A percentile compares a stretch with the other conserved stretches of the same genome.
Conservation (phyloP, 202 grass and related monocot species). For the Panicum virgatum region DNA sequence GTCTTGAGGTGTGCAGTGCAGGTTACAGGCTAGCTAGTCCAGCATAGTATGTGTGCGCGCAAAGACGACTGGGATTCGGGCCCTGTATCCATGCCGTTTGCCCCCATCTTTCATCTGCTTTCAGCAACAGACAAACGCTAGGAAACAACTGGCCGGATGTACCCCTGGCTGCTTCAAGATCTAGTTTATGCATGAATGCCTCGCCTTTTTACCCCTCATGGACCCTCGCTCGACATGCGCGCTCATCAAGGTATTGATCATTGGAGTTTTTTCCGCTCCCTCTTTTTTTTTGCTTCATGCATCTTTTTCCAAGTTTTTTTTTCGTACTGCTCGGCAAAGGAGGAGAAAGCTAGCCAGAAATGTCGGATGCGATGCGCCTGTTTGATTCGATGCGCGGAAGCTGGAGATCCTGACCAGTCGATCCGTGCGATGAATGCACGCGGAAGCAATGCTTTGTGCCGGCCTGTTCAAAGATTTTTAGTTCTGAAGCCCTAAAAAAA, state of each 20-base stretch:
- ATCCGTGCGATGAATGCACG: background rate
- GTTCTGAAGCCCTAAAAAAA: too few relatives aligned
- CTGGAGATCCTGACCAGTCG: background rate
- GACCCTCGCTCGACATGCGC: conserved; percentile 31
- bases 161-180: conserved; percentile 48
- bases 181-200: conserved; percentile 45
- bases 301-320: conserved; percentile 36
- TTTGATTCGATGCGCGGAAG: background rate
- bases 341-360: background rate
- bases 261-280: background rate
- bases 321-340: conserved; percentile 5
- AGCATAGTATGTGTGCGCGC: background rate
- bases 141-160: conserved; percentile 33
- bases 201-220: conserved; percentile 1
- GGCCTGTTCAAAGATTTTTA: background rate
- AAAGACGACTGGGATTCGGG: conserved; percentile 46
- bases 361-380: background rate
- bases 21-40: background rate
- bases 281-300: background rate
- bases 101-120: background rate
- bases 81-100: conserved; percentile 43
- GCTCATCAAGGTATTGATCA: conserved; percentile 45
- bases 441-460: background rate
- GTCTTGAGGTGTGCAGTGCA: conserved; percentile 35
- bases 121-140: conserved; percentile 52